Conservation (phyloP, 1,284 basidiomycete species). For the Tetrapyrgos nigripes region DNA sequence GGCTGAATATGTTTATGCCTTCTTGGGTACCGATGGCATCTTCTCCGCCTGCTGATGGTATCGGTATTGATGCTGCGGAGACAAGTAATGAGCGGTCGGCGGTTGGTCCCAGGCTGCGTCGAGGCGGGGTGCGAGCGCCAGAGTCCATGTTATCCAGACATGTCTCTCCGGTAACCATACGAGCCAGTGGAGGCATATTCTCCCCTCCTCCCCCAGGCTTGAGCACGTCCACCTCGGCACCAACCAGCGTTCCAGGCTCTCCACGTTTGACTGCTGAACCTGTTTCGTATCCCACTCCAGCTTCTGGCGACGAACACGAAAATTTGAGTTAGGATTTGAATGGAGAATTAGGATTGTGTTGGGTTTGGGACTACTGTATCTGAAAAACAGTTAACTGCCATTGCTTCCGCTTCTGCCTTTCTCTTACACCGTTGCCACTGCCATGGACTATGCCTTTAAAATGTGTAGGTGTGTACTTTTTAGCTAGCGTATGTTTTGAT, state of each 20-base stretch:
- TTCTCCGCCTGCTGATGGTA: conserved; percentile 23
- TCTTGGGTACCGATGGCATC: neutral
- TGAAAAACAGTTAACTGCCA: no score
- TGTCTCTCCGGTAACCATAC: conserved; percentile 38
- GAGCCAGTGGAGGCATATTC: neutral
- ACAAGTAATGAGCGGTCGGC: conserved; percentile 32
- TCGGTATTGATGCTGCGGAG: conserved; percentile 26
- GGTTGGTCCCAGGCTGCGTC: conserved; percentile 55
- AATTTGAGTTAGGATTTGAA: neutral
- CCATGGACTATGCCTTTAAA: no score
- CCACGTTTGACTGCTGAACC: conserved; percentile 8
- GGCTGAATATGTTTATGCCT: conserved; percentile 27
- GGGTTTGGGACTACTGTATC: neutral
- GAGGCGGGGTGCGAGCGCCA: conserved; percentile 63
- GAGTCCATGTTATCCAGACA: conserved; percentile 60
- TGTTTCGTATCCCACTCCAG: neutral
- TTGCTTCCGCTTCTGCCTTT: no score
- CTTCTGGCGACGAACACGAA: neutral
- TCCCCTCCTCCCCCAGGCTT: conserved; percentile 6
- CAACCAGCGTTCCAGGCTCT: neutral
- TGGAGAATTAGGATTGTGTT: no score
- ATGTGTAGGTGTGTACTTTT: neutral
- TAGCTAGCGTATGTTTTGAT: neutral
- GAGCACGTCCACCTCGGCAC: neutral
- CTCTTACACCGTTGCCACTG: no score